Conservation (phyloP, 1,284 basidiomycete species). For the Papiliotrema laurentii region DNA sequence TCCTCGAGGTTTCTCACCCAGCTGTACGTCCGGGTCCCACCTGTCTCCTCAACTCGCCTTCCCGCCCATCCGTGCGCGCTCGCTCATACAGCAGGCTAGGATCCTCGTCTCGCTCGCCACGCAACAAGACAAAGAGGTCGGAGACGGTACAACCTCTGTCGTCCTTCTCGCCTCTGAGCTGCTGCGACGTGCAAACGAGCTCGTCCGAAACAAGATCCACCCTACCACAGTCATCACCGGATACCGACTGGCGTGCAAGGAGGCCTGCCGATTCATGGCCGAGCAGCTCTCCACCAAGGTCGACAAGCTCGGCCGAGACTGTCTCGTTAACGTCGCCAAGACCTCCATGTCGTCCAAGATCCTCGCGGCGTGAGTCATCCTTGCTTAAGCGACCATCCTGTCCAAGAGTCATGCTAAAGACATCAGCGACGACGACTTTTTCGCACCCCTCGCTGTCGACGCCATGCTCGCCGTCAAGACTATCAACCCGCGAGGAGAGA, state of each 20-base stretch:
- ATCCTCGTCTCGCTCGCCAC: constrained; percentile 98
- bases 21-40: constrained; percentile 54
- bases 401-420: too few species aligned
- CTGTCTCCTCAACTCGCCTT: not conserved
- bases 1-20: constrained; percentile 89
- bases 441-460: constrained; percentile 97
- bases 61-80: constrained; percentile 12
- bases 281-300: constrained; percentile 96
- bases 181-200: constrained; percentile 90
- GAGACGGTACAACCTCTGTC: constrained; percentile 98
- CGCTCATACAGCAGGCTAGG: constrained; percentile 53
- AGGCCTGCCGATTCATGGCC: constrained; percentile 97
- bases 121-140: constrained; percentile 99
- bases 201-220: constrained; percentile 98
- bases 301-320: constrained; percentile 83
- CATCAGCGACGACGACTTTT: constrained; percentile 89
- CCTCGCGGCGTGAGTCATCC: constrained; percentile 80
- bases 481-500: constrained; percentile 88
- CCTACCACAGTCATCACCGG: constrained; percentile 57
- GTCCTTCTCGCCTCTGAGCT: constrained; percentile 97
- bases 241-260: constrained; percentile 75
- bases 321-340: constrained; percentile 93
- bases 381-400: too few species aligned
- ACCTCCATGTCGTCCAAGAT: constrained; percentile 99
- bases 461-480: constrained; percentile 98